Conservation (phyloP, 257 asterid species). For the Petunia secreta region DNA sequence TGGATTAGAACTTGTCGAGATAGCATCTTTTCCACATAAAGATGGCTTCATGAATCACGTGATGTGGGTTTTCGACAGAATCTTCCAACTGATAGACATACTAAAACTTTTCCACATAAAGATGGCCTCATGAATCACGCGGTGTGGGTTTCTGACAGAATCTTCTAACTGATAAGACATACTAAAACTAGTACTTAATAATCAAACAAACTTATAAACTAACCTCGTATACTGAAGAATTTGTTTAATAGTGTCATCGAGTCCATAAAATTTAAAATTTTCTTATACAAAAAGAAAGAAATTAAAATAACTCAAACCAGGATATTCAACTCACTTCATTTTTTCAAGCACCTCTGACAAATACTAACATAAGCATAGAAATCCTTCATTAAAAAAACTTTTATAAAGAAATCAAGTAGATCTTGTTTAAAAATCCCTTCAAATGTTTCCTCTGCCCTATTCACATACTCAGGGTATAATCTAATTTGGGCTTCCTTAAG, state of each 20-base stretch:
- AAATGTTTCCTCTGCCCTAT: neutral
- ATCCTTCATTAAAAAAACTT: neutral
- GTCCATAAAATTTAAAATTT: neutral
- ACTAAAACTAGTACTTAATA: neutral
- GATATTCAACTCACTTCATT: neutral
- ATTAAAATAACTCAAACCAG: neutral
- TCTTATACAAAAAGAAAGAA: neutral
- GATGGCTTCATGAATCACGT: neutral
- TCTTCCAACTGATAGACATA: neutral
- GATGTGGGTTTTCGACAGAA: neutral
- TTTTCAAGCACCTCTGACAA: neutral
- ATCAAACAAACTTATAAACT: neutral
- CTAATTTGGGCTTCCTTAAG: neutral
- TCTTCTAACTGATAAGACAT: neutral
- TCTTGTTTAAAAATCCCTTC: conserved; percentile 8
- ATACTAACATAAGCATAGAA: neutral
- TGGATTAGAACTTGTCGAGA: neutral
- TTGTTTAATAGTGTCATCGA: neutral
- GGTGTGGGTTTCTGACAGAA: neutral
- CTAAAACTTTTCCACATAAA: neutral
- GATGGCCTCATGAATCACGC: neutral
- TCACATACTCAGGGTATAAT: neutral
- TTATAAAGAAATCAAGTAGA: neutral
- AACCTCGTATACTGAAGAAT: neutral
- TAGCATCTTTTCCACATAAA: neutral